Conservation (phyloP, 176 grass and related monocot genomes). For the Lolium multiflorum region DNA sequence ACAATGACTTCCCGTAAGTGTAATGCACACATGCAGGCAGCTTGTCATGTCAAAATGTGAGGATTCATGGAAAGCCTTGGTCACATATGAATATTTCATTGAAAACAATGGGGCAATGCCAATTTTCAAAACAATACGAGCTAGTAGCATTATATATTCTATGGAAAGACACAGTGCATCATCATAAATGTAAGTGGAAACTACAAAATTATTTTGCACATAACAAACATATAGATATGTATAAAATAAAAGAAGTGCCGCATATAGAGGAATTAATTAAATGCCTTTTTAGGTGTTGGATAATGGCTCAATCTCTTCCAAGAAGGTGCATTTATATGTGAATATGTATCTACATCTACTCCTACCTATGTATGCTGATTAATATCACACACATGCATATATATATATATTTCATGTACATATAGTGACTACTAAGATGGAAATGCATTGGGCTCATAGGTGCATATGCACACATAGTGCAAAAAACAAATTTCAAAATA, state of each 20-base stretch:
- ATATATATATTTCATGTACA: neutral
- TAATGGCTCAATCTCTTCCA: neutral
- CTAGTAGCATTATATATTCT: no score
- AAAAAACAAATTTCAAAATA: no score
- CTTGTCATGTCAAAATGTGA: neutral
- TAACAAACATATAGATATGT: neutral
- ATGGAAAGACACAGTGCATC: no score
- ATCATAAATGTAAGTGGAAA: neutral
- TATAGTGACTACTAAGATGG: neutral
- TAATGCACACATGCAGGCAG: constrained; percentile 31
- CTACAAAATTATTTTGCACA: neutral
- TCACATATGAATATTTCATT: constrained; percentile 5
- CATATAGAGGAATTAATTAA: neutral
- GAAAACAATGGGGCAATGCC: no score
- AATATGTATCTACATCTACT: neutral
- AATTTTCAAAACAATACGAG: neutral
- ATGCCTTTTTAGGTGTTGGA: neutral
- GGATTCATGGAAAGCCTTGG: neutral
- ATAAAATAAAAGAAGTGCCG: neutral
- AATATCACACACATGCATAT: neutral
- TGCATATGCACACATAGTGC: no score
- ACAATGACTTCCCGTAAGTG: constrained; percentile 30
- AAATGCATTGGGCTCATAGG: no score
- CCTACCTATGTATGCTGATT: neutral
- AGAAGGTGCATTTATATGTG: neutral